phyloP scores from a whole-genome alignment of 306 rosid species.

The Inga oerstediana region DNA sequence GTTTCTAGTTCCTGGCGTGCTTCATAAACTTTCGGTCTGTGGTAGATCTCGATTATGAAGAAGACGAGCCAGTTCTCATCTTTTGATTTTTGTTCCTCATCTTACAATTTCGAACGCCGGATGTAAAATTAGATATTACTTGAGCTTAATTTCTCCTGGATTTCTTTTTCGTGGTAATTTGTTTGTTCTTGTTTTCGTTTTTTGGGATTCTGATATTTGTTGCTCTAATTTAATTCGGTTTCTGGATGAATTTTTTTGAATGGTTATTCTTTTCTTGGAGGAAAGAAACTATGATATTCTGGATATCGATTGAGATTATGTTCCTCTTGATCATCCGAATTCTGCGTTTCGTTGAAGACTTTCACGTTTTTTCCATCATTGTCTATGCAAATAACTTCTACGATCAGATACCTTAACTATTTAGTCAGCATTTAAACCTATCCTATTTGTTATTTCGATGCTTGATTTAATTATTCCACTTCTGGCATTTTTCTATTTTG shows the following conservation, averaged over 20 bases:
- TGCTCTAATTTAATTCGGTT: slow-evolving; percentile 24
- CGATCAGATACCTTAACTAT: slow-evolving; percentile 19
- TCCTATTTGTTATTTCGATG: slow-evolving; percentile 21
- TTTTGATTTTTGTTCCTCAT: slow-evolving; percentile 22
- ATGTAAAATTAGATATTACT: slow-evolving; percentile 3
- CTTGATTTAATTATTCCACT: slow-evolving; percentile 21
- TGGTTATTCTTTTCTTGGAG: neutral
- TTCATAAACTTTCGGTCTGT: slow-evolving; percentile 2
- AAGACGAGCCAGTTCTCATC: slow-evolving; percentile 22
- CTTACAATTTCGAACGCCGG: slow-evolving; percentile 13
- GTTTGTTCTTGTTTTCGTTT: neutral
- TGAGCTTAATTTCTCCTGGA: neutral
- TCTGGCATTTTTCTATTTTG: neutral
- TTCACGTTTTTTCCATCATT: neutral
- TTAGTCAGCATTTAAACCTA: slow-evolving; percentile 4
- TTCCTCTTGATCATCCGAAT: neutral
- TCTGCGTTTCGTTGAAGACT: slow-evolving; percentile 2
- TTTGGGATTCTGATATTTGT: neutral
- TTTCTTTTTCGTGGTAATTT: neutral
- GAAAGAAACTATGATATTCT: neutral
- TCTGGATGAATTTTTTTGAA: slow-evolving; percentile 18
- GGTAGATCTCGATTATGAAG: slow-evolving; percentile 49
- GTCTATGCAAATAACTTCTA: slow-evolving; percentile 14
- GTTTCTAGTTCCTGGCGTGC: neutral
- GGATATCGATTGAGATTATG: neutral